A percentile compares a stretch with the other conserved stretches of the same genome.
Conservation (phyloP, 2,329 filamentous ascomycete genomes). For the Malbranchea cinnamomea region DNA sequence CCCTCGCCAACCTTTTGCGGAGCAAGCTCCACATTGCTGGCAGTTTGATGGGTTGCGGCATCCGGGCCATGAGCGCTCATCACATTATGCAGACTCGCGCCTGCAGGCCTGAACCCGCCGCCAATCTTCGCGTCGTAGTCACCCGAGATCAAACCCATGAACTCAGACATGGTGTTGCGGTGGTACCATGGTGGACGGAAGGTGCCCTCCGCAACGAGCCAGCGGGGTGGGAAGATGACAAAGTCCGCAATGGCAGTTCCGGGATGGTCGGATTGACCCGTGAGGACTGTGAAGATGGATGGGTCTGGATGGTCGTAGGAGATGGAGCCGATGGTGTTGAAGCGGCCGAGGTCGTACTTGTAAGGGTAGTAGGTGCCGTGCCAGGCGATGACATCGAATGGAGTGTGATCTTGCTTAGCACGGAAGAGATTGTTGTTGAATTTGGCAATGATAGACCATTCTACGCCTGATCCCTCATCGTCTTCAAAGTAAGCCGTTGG, state of each 20-base stretch:
- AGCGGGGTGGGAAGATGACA: slow-evolving; percentile 50
- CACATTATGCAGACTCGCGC: slow-evolving; percentile 51
- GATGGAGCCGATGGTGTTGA: slow-evolving; percentile 58
- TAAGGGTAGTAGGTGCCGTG: slow-evolving; percentile 67
- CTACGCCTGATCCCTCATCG: slow-evolving; percentile 33
- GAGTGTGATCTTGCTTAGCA: slow-evolving; percentile 52
- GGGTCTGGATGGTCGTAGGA: slow-evolving; percentile 68
- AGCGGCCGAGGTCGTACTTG: slow-evolving; percentile 68
- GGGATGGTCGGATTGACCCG: slow-evolving; percentile 39
- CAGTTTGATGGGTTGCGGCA: slow-evolving; percentile 39
- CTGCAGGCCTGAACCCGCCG: slow-evolving; percentile 44
- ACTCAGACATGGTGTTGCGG: slow-evolving; percentile 50
- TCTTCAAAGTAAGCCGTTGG: slow-evolving; percentile 56
- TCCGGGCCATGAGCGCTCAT: slow-evolving; percentile 56
- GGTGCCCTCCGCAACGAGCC: slow-evolving; percentile 46
- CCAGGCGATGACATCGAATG: slow-evolving; percentile 69
- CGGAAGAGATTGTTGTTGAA: slow-evolving; percentile 54
- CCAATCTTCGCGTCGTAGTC: slow-evolving; percentile 45
- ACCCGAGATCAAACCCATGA: slow-evolving; percentile 49
- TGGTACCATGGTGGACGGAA: slow-evolving; percentile 50
- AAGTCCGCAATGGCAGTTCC: slow-evolving; percentile 53
- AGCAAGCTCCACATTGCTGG: slow-evolving; percentile 37
- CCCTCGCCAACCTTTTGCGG: slow-evolving; percentile 43
- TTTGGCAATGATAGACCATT: slow-evolving; percentile 46
- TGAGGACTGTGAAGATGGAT: slow-evolving; percentile 57